These are phyloP conservation scores for Kodamaea sagamina DNA, from an alignment of 805 yeast genomes.

Conservation along the genomic window DNA sequence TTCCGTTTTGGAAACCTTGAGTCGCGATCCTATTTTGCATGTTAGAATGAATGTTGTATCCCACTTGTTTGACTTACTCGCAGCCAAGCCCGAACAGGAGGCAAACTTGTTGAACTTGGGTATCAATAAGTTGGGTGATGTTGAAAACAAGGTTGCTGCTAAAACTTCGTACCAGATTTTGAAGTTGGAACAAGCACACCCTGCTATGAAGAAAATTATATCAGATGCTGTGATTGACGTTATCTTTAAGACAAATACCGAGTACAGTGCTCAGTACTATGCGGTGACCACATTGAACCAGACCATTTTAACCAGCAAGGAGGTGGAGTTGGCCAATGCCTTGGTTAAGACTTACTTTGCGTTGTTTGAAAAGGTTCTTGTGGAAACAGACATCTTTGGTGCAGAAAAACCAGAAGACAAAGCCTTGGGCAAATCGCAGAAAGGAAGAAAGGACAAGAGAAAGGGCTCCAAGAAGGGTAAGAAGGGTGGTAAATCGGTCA, in stretches of 20 bases:
- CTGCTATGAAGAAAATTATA: conserved; percentile 88
- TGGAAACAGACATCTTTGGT: conserved; percentile 56
- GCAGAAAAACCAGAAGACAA: conserved; percentile 35
- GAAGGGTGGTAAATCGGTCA: conserved; percentile 83
- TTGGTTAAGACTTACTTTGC: conserved; percentile 84
- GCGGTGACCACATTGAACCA: conserved; percentile 88
- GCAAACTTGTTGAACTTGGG: conserved; percentile 85
- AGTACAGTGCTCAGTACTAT: conserved; percentile 86
- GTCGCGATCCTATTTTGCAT: conserved; percentile 90
- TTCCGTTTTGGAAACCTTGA: conserved; percentile 71
- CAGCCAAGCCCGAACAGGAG: conserved; percentile 94
- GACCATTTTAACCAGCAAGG: conserved; percentile 79
- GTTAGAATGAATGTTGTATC: conserved; percentile 77
- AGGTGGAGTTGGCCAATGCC: conserved; percentile 77
- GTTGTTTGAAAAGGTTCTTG: conserved; percentile 78
- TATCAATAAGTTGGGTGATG: conserved; percentile 92
- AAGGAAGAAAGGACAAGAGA: conserved; percentile 56
- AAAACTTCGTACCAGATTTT: conserved; percentile 80
- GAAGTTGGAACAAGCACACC: conserved; percentile 85
- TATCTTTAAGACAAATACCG: conserved; percentile 66
- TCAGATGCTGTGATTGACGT: conserved; percentile 80
- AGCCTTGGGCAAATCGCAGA: conserved; percentile 55
- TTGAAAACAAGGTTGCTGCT: conserved; percentile 86
- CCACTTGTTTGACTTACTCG: conserved; percentile 77
- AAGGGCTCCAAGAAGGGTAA: conserved; percentile 79